These are phyloP conservation scores for Neonectria faginata DNA, from an alignment of 2,329 filamentous ascomycete genomes.

Conservation along the genomic window DNA sequence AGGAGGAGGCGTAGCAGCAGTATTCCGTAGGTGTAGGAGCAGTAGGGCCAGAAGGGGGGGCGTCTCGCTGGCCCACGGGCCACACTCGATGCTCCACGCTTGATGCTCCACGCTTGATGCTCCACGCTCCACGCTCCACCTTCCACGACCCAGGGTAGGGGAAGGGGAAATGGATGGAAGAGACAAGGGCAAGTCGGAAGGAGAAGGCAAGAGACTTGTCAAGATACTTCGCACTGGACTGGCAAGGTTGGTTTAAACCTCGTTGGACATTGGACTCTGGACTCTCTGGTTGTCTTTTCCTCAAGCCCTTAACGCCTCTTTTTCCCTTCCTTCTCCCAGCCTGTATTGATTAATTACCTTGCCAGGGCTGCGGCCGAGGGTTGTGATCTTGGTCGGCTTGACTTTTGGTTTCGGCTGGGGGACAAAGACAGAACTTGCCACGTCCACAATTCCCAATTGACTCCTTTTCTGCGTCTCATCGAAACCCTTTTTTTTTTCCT, in stretches of 20 bases:
- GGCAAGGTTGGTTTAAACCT: slow-evolving; percentile 7
- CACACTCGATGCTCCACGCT: slow-evolving; percentile 22
- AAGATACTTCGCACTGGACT: slow-evolving; percentile 10
- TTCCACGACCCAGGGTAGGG: slow-evolving; percentile 21
- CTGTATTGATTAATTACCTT: not conserved
- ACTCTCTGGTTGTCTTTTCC: slow-evolving; percentile 20
- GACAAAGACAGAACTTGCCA: slow-evolving; percentile 14
- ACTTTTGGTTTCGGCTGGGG: slow-evolving; percentile 17
- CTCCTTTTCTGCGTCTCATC: slow-evolving; percentile 3
- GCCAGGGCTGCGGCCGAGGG: slow-evolving; percentile 21
- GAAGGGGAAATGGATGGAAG: slow-evolving; percentile 16
- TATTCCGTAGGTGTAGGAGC: slow-evolving; percentile 8
- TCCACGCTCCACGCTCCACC: slow-evolving; percentile 4
- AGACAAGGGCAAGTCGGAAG: slow-evolving; percentile 17
- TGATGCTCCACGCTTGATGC: slow-evolving; percentile 10
- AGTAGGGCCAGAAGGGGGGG: slow-evolving; percentile 10
- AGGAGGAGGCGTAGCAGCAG: slow-evolving; percentile 17
- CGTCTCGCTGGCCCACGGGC: slow-evolving; percentile 9
- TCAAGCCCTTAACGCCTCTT: not conserved
- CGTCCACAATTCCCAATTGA: slow-evolving; percentile 9
- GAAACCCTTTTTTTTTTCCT: slow-evolving; percentile 1
- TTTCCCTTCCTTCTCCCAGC: not conserved
- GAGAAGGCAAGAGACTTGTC: slow-evolving; percentile 21
- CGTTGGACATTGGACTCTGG: not conserved
- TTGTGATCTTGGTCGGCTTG: slow-evolving; percentile 18